Base-by-base conservation (phyloP, 345 rosid genomes). In the Ceriops zippeliana region DNA sequence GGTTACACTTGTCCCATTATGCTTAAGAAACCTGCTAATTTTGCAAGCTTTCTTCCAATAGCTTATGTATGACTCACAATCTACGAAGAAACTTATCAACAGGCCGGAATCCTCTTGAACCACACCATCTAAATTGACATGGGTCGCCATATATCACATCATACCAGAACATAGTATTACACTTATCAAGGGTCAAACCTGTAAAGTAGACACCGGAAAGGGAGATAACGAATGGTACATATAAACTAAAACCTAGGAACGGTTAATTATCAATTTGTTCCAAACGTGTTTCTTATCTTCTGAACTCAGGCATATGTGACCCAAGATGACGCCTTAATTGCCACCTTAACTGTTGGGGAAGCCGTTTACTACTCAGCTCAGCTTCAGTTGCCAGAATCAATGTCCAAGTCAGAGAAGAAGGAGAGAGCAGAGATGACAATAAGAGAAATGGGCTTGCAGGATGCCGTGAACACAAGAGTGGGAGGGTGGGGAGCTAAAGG, bases 401-500 rank as follows among this genome's bases (percentile, higher is more conserved):
- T 74, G 73, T 31, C 77, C 16, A 57, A 10, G 42, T 10, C 68
- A 22, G 69, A 62, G 30, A 74, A 74, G 77, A 67, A 67, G 10
- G 67, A 67, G 26, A 66, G 76, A 52, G 76, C 71, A 5, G 76
- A 73, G 31, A 35, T 21, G 57, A 73, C 63, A 42, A 67, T 67
- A 27, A 53, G 66, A 61, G 76, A 73, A 34, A 73, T 74, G 78
- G 78, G 78, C 9, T 37, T 74, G 9, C 69, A 63, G 19, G 73
- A 69, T 17, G 60, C 69, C 17, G 58, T 49, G 52, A 46, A 74
- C 60, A 74, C 73, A 62, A 68, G 73, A 58, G 63, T 74, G 6
- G 78, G 78, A 63, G 78, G 78, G 15, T 68, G 76, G 72, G 71
- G 71, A 37, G 37, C 7, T 2, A 73, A 61, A 58, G 76, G 76